Conservation (phyloP, 306 rosid genomes). For the Vigna reflexopilosa region DNA sequence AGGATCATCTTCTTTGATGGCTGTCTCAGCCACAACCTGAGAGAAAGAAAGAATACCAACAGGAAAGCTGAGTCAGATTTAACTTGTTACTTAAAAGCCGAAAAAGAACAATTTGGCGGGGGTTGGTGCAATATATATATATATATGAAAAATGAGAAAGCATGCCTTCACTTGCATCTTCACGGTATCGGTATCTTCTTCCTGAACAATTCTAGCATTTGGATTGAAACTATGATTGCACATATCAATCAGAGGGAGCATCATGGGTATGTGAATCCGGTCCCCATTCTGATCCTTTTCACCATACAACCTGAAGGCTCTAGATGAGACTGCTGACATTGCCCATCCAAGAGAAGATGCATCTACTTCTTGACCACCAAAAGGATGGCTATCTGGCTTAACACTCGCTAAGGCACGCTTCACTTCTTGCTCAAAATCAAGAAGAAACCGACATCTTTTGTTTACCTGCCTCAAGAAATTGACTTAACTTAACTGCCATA, state of each 20-base stretch:
- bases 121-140: not conserved
- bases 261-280: slow-evolving; percentile 66
- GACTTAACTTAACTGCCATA: slow-evolving; percentile 35
- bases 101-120: not conserved
- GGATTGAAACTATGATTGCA: slow-evolving; percentile 95
- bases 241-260: slow-evolving; percentile 98
- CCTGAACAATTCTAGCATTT: slow-evolving; percentile 83
- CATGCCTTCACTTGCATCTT: slow-evolving; percentile 78
- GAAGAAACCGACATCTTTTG: slow-evolving; percentile 95
- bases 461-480: slow-evolving; percentile 71
- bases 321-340: slow-evolving; percentile 92
- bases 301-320: slow-evolving; percentile 86
- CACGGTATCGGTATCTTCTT: slow-evolving; percentile 56
- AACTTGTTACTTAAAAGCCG: slow-evolving; percentile 20
- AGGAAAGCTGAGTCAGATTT: slow-evolving; percentile 26
- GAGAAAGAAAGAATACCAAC: slow-evolving; percentile 38
- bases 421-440: slow-evolving; percentile 81
- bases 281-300: slow-evolving; percentile 61
- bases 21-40: slow-evolving; percentile 91
- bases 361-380: slow-evolving; percentile 79
- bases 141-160: slow-evolving; percentile 8
- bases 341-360: slow-evolving; percentile 99
- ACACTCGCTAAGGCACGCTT: slow-evolving; percentile 57
- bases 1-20: slow-evolving; percentile 65
- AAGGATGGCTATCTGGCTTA: slow-evolving; percentile 73